Base-by-base conservation (phyloP, 306 rosid genomes). In the Begonia peltatifolia region DNA sequence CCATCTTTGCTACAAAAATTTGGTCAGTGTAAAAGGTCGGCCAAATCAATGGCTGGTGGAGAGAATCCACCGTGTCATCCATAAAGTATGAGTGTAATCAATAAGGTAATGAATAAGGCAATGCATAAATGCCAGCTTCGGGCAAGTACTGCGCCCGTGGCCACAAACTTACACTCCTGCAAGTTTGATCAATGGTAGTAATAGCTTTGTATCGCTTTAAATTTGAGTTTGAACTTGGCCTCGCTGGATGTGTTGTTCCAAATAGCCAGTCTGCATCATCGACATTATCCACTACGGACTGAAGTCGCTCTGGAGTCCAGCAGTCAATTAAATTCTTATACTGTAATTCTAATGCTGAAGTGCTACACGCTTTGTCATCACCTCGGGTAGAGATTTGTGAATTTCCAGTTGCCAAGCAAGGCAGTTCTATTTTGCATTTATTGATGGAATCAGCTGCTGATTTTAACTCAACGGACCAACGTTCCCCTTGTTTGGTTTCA, bases 61-160 rank as follows among this genome's bases (percentile, higher is more conserved):
- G 14, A 57, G 42, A 12, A 52, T 47, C 1, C 49, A 50, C 56
- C 8, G 38, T 1, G 8, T 0, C 38, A 3, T 30, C 38, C 0
- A 2, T 2, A 5, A 30, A 4, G 38, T 30, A 42, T 42, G 2
- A 12, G 23, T 17, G 10, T 42, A 65, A 64, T 76, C 79, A 86
- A 67, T 71, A 86, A 2, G 86, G 95, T 11, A 83, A 57, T 0
- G 79, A 25, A 22, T 68, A 83, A 1, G 99, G 86, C 63, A 86
- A 66, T 14, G 75, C 84, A 60, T 63, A 70, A 9, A 80, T 47
- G 30, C 68, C 92, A 13, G 52, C 72, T 38, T 74, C 94, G 0
- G 73, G 66, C 35, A 86, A 52, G 46, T 44, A 62, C 2, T 69
- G 80, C 22, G 84, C 87, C 44, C 70, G 73, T 2, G 92, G 99